Conservation (phyloP, 805 yeast species). For the Hanseniaspora lachancei region DNA sequence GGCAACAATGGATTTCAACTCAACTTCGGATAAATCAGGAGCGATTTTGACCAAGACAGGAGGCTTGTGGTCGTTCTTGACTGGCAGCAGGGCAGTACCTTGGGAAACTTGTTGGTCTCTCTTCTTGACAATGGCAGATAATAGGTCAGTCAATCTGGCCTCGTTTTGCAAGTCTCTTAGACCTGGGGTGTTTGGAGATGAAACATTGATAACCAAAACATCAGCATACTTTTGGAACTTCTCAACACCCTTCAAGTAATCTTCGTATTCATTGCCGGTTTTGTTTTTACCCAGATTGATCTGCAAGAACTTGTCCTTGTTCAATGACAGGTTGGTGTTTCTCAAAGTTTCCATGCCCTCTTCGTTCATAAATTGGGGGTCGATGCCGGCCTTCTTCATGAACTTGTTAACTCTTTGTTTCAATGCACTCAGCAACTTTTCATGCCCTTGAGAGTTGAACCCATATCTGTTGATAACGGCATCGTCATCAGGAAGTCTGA, state of each 20-base stretch:
- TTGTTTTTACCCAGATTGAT: conserved; percentile 88
- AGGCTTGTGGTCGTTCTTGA: conserved; percentile 33
- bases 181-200: conserved; percentile 95
- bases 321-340: conserved; percentile 35
- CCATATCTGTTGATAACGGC: conserved; percentile 94
- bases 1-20: conserved; percentile 67
- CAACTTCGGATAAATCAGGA: conserved; percentile 75
- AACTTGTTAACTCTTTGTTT: conserved; percentile 45
- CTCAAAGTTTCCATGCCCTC: conserved; percentile 15
- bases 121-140: conserved; percentile 55
- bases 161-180: conserved; percentile 75
- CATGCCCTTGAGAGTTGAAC: conserved; percentile 83
- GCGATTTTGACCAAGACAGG: conserved; percentile 86
- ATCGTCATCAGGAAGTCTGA: conserved; percentile 68
- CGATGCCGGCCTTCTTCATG: conserved; percentile 19
- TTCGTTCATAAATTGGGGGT: conserved; percentile 15
- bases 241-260: conserved; percentile 73
- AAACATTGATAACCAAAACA: conserved; percentile 77
- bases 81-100: conserved; percentile 23
- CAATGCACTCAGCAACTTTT: conserved; percentile 54
- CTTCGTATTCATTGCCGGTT: conserved; percentile 77
- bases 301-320: conserved; percentile 55
- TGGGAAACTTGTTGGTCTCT: conserved; percentile 42
- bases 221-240: conserved; percentile 76
- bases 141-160: conserved; percentile 51